Base-by-base conservation (phyloP, 2,329 filamentous ascomycete species). In the Aureobasidium sp. region DNA sequence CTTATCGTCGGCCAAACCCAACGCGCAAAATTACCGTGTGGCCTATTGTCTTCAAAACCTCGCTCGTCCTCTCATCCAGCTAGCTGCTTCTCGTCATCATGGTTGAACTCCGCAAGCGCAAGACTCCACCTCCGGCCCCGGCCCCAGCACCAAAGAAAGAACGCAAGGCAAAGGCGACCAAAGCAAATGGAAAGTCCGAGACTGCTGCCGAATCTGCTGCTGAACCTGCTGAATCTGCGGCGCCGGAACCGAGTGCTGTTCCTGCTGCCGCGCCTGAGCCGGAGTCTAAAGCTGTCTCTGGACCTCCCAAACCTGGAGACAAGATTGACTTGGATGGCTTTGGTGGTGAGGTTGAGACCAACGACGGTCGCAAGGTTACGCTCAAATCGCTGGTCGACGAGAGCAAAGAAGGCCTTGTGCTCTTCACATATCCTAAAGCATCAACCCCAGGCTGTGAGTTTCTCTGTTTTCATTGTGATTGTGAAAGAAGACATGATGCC, bases 361-460 rank as follows among this genome's bases (percentile, higher is more conserved):
- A 97, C 67, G 90, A 96, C 66, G 92, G 92, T 69, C 79, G 82
- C 60, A 89, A 88, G 77, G 92, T 88, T 6, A 91, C 86, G 1
- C 79, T 99, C 63, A 88, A 90, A 77, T 81, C 86, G 69, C 85
- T 99, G 27, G 83, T 97, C 53, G 87, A 91, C 57, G 84, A 88
- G 71, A 96, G 92, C 82, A 87, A 90, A 77, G 81, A 84, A 39
- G 94, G 93, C 29, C 88, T 97, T 47, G 90, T 96, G 37, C 79
- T 97, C 34, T 97, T 99, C 75, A 97, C 92, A 36, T 97, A 97
- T 73, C 94, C 94, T 63, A 95, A 89, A 78, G 94, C 94, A 13
- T 94, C 89, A 32, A 99, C 94, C 26, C 90, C 91, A 41, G 93
- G 93, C 66, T 97, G 93, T 96, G 85, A 84, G 90, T 78, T 75